phyloP scores from a whole-genome alignment of 2,329 filamentous ascomycete genomes.

The Aureobasidium mangrovei region DNA sequence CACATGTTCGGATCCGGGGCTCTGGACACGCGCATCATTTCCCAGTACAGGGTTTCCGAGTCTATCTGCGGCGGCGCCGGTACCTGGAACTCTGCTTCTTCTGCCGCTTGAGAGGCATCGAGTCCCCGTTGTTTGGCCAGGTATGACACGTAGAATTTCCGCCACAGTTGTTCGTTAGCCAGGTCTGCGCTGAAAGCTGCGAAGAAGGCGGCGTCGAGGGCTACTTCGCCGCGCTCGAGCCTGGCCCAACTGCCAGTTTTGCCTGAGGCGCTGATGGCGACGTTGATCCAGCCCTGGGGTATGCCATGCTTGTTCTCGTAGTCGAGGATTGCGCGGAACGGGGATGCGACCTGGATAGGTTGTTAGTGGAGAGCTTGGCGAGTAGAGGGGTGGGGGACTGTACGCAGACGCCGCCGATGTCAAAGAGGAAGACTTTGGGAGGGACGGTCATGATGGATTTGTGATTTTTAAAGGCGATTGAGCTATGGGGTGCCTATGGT shows the following conservation, averaged over 20 bases:
- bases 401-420: constrained; percentile 96
- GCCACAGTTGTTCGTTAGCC: constrained; percentile 58
- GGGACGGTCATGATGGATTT: constrained; percentile 16
- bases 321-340: constrained; percentile 86
- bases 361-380: not conserved
- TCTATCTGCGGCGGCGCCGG: constrained; percentile 67
- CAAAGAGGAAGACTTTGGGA: constrained; percentile 76
- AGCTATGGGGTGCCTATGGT: no score
- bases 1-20: constrained; percentile 79
- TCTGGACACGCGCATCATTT: constrained; percentile 73
- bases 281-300: constrained; percentile 84
- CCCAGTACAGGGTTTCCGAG: constrained; percentile 71
- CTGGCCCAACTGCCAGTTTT: constrained; percentile 81
- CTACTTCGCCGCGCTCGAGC: constrained; percentile 75
- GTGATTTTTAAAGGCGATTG: not conserved
- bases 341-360: constrained; percentile 64
- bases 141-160: constrained; percentile 41
- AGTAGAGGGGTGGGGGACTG: constrained; percentile 26
- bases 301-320: constrained; percentile 73
- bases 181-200: constrained; percentile 67
- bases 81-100: constrained; percentile 22
- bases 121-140: not conserved
- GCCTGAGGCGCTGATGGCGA: constrained; percentile 69
- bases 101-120: constrained; percentile 17
- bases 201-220: constrained; percentile 68